Conservation (phyloP, 805 yeast genomes). For the Myxozyma neotropica region DNA sequence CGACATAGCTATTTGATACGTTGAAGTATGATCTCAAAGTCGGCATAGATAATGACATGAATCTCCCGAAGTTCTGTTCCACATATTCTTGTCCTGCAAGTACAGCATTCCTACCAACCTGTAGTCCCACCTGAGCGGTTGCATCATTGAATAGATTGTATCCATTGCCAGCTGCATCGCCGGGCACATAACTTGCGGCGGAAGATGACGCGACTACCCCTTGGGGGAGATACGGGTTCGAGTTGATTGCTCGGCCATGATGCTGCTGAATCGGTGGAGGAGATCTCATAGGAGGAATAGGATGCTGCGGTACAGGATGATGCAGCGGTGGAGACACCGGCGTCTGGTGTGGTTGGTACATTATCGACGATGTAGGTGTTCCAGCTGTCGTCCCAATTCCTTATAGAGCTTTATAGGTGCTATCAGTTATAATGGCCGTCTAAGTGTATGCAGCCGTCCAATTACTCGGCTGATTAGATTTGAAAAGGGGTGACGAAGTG, state of each 20-base stretch:
- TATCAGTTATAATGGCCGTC: too few relatives aligned
- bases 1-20: slow-evolving; percentile 85
- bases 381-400: too few relatives aligned
- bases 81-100: slow-evolving; percentile 77
- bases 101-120: slow-evolving; percentile 83
- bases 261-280: slow-evolving; percentile 37
- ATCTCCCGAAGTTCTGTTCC: slow-evolving; percentile 64
- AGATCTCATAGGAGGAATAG: slow-evolving; percentile 45
- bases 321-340: slow-evolving; percentile 46
- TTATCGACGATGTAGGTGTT: not conserved
- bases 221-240: slow-evolving; percentile 22
- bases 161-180: slow-evolving; percentile 4
- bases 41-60: slow-evolving; percentile 47
- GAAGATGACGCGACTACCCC: not conserved
- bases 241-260: slow-evolving; percentile 9
- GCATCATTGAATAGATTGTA: slow-evolving; percentile 67
- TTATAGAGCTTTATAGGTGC: too few relatives aligned
- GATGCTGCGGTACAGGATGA: slow-evolving; percentile 52
- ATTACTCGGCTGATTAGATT: too few relatives aligned
- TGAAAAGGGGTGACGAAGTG: too few relatives aligned
- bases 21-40: slow-evolving; percentile 85
- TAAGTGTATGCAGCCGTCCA: too few relatives aligned
- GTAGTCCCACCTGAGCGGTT: slow-evolving; percentile 80
- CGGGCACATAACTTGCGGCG: slow-evolving; percentile 9
- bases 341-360: slow-evolving; percentile 31